Evolutionary conservation across 257 asterid species (phyloP).

Genomic region (Coffea eugenioides): DNA sequence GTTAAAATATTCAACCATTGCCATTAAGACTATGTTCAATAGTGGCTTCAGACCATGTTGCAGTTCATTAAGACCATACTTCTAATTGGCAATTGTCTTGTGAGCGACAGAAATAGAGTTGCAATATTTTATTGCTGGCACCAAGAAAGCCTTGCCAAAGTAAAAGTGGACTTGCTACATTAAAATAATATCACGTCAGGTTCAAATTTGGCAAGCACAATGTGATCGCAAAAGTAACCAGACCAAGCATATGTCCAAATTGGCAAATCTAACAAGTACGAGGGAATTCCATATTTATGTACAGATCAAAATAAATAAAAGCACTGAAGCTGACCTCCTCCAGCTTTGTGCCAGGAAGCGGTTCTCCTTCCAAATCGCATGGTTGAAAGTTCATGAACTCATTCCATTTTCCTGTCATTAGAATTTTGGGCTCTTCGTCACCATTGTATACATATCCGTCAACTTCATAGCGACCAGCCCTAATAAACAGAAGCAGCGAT

Average conservation of each 20-base stretch:
- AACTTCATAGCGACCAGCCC: constrained; percentile 90
- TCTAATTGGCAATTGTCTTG: not conserved
- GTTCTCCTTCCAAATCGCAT: constrained; percentile 88
- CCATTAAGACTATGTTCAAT: not conserved
- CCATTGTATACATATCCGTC: constrained; percentile 89
- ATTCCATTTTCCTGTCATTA: constrained; percentile 93
- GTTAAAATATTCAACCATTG: not conserved
- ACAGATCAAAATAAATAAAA: constrained; percentile 10
- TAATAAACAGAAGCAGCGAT: constrained; percentile 18
- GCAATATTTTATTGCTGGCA: not conserved
- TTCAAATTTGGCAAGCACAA: no score
- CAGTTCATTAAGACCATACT: not conserved
- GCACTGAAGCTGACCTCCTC: constrained; percentile 54
- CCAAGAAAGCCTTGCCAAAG: not conserved
- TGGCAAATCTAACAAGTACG: not conserved
- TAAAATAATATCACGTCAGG: no score
- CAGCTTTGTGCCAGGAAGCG: constrained; percentile 72
- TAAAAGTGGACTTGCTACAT: no score
- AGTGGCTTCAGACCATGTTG: not conserved
- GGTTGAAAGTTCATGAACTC: constrained; percentile 81
- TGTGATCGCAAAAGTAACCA: not conserved
- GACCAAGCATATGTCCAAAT: not conserved
- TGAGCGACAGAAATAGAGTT: not conserved
- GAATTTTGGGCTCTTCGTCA: constrained; percentile 76
- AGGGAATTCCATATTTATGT: not conserved